A percentile compares a stretch with the other conserved stretches of the same genome.
phyloP scores from a whole-genome alignment of 106 monocot species.

The Dendrobium chrysotoxum region DNA sequence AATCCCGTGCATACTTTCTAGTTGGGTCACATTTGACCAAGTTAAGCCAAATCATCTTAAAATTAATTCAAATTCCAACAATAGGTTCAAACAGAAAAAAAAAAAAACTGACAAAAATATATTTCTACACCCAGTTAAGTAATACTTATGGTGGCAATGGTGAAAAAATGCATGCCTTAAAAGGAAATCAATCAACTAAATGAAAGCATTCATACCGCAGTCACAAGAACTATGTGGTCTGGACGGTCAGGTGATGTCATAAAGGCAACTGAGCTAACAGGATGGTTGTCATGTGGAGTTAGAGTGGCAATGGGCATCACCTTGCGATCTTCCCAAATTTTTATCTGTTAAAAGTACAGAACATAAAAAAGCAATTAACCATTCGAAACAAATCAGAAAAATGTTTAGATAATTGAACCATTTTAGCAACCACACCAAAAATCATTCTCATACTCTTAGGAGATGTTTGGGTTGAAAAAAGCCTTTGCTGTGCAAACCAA shows the following conservation, averaged over 20 bases:
- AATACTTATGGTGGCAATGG: background rate
- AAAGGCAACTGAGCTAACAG: slow-evolving; percentile 85
- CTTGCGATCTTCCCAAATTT: slow-evolving; percentile 95
- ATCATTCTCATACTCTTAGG: background rate
- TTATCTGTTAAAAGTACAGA: slow-evolving; percentile 46
- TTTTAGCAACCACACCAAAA: background rate
- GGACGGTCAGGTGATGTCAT: slow-evolving; percentile 79
- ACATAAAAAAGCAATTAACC: background rate
- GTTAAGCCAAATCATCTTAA: background rate
- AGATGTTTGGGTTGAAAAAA: background rate
- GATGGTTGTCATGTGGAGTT: slow-evolving; percentile 83
- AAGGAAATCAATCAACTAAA: background rate
- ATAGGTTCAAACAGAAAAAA: background rate
- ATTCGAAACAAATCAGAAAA: background rate
- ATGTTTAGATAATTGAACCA: background rate
- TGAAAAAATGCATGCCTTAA: background rate
- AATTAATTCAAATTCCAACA: background rate
- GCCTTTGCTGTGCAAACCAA: background rate
- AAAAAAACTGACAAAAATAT: background rate
- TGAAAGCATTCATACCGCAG: slow-evolving; percentile 55
- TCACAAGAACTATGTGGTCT: slow-evolving; percentile 87
- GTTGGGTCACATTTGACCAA: background rate
- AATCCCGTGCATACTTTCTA: background rate
- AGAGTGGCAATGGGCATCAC: slow-evolving; percentile 42
- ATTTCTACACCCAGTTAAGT: background rate